Conservation (phyloP, 768 basidiomycete genomes). For the Cyathus striatus region DNA sequence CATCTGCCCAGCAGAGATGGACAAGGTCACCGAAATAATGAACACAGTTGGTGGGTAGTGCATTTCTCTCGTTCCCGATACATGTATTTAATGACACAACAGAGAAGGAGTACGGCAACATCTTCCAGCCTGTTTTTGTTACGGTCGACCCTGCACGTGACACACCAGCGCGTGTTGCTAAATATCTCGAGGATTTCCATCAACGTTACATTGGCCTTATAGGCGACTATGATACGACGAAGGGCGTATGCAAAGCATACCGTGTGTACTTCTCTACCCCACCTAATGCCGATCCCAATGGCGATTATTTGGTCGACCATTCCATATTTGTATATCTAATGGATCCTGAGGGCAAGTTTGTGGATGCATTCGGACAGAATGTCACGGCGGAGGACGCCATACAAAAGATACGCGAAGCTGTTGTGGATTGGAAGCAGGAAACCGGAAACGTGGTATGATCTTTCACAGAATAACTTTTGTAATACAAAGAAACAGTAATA, state of each 20-base stretch:
- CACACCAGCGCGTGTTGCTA: conserved; percentile 50
- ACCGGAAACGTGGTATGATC: conserved; percentile 27
- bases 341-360: conserved; percentile 91
- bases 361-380: conserved; percentile 93
- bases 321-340: conserved; percentile 98
- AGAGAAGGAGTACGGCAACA: conserved; percentile 67
- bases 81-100: conserved; percentile 4
- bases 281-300: conserved; percentile 76
- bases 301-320: conserved; percentile 96
- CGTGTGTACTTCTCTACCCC: conserved; percentile 98
- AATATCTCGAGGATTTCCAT: conserved; percentile 84
- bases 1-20: conserved; percentile 96
- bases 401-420: conserved; percentile 48
- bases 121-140: conserved; percentile 90
- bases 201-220: conserved; percentile 84
- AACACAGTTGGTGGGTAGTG: conserved; percentile 59
- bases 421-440: conserved; percentile 37
- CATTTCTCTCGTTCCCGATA: background rate
- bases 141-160: conserved; percentile 97
- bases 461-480: background rate
- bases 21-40: conserved; percentile 84
- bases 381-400: conserved; percentile 66
- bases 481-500: background rate
- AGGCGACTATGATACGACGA: conserved; percentile 78
- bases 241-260: conserved; percentile 89